Evolutionary conservation across 176 grass and related monocot genomes (phyloP).

Genomic region (Themeda triandra): DNA sequence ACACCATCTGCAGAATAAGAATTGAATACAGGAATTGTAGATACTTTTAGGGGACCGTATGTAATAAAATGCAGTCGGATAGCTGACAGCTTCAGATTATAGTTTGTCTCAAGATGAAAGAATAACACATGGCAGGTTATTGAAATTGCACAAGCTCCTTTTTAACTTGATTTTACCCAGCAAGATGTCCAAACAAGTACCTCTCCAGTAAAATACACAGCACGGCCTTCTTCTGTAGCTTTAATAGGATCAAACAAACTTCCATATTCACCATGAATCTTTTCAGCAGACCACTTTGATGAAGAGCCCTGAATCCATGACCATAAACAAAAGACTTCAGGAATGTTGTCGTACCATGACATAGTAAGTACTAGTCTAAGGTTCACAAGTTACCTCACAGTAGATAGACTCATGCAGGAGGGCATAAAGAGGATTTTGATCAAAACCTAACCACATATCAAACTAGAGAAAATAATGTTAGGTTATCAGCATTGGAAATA

Average conservation of each 20-base stretch:
- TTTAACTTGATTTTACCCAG: background rate
- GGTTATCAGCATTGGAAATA: background rate
- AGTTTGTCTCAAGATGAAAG: background rate
- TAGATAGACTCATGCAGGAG: slow-evolving; percentile 91
- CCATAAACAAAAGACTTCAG: slow-evolving; percentile 23
- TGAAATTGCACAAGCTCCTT: background rate
- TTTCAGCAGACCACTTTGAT: slow-evolving; percentile 89
- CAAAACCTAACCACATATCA: slow-evolving; percentile 85
- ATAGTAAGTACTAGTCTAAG: background rate
- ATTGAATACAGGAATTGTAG: background rate
- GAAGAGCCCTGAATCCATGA: slow-evolving; percentile 56
- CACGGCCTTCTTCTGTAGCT: slow-evolving; percentile 66
- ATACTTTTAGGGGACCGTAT: too few species aligned
- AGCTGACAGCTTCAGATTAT: background rate
- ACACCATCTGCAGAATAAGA: slow-evolving; percentile 54
- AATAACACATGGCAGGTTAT: background rate
- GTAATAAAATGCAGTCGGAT: background rate
- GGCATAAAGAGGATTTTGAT: slow-evolving; percentile 85
- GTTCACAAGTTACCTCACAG: slow-evolving; percentile 57
- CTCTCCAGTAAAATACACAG: slow-evolving; percentile 94
- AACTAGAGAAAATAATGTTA: slow-evolving; percentile 47
- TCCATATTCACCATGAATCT: slow-evolving; percentile 47
- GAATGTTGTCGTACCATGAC: background rate
- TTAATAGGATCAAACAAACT: slow-evolving; percentile 80
- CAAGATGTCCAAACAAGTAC: slow-evolving; percentile 23